A percentile compares a stretch with the other conserved stretches of the same genome.
Conservation (phyloP, 2,329 filamentous ascomycete species). For the Trichoderma aggressivum region DNA sequence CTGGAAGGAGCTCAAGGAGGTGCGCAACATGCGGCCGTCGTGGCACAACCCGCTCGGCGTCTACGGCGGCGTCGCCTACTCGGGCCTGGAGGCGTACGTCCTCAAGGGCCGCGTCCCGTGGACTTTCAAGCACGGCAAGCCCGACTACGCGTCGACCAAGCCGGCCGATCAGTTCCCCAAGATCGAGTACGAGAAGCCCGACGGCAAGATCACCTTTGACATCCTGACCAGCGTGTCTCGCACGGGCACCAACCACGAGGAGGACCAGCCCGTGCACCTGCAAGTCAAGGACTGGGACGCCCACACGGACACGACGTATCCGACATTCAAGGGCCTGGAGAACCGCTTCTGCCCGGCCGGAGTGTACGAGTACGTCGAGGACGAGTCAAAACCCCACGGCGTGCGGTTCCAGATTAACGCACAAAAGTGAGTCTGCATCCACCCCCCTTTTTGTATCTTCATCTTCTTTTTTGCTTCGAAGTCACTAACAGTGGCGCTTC, state of each 20-base stretch:
- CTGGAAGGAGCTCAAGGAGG: conserved; percentile 91
- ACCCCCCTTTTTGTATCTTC: background rate
- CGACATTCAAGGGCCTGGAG: conserved; percentile 86
- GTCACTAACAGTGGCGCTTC: background rate
- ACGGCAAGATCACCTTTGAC: conserved; percentile 92
- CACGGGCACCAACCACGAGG: conserved; percentile 96
- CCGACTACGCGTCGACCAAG: conserved; percentile 77
- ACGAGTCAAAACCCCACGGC: conserved; percentile 77
- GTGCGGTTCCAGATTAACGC: conserved; percentile 97
- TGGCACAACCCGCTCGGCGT: conserved; percentile 86
- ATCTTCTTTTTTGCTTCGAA: background rate
- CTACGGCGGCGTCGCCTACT: conserved; percentile 88
- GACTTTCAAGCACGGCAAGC: conserved; percentile 81
- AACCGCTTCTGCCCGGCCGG: conserved; percentile 96
- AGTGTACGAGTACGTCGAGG: conserved; percentile 97
- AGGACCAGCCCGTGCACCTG: conserved; percentile 95
- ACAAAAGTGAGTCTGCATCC: conserved; percentile 74
- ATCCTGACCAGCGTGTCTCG: conserved; percentile 92
- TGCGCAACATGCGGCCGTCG: conserved; percentile 95
- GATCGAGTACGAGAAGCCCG: conserved; percentile 96
- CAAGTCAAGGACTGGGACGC: conserved; percentile 94
- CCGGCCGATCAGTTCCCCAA: conserved; percentile 74
- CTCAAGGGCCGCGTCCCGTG: conserved; percentile 83
- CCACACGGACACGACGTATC: conserved; percentile 79
- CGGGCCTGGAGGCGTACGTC: conserved; percentile 84